phyloP scores from a whole-genome alignment of 768 basidiomycete species.

The Leccinum barrowsii region DNA sequence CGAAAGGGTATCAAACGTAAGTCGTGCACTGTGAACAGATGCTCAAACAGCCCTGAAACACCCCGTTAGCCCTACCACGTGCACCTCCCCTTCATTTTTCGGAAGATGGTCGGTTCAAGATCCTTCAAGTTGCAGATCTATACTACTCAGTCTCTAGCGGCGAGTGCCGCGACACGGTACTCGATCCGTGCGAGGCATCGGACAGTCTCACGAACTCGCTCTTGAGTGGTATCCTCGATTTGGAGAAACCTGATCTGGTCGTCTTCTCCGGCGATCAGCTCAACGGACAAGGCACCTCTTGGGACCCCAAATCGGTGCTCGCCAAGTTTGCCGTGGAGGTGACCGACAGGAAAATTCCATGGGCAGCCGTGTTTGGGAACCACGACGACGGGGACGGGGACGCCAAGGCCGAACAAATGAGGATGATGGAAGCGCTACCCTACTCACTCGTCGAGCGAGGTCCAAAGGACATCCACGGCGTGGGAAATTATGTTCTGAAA shows the following conservation, averaged over 20 bases:
- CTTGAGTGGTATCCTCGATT: constrained; percentile 64
- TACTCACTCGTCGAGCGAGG: constrained; percentile 82
- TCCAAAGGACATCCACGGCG: constrained; percentile 81
- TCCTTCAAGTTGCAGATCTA: constrained; percentile 89
- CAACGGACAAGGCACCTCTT: constrained; percentile 86
- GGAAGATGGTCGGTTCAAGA: constrained; percentile 78
- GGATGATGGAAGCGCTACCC: constrained; percentile 72
- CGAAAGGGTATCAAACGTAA: constrained; percentile 73
- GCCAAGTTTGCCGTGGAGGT: constrained; percentile 84
- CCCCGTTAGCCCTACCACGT: constrained; percentile 53
- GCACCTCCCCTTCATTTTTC: constrained; percentile 84
- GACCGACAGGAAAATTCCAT: constrained; percentile 73
- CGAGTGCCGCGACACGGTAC: constrained; percentile 66
- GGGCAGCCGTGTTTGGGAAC: constrained; percentile 93
- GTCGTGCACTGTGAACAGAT: constrained; percentile 17
- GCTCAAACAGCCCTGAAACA: not conserved
- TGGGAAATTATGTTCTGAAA: constrained; percentile 89
- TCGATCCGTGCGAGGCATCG: constrained; percentile 51
- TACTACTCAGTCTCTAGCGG: constrained; percentile 87
- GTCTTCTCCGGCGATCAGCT: constrained; percentile 93
- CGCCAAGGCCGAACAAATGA: constrained; percentile 60
- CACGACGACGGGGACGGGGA: constrained; percentile 80
- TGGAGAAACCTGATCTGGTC: constrained; percentile 85
- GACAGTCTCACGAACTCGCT: constrained; percentile 80
- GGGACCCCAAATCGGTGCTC: constrained; percentile 84